Evolutionary conservation across 1,284 basidiomycete genomes (phyloP).

Genomic region (Malassezia psittaci): DNA sequence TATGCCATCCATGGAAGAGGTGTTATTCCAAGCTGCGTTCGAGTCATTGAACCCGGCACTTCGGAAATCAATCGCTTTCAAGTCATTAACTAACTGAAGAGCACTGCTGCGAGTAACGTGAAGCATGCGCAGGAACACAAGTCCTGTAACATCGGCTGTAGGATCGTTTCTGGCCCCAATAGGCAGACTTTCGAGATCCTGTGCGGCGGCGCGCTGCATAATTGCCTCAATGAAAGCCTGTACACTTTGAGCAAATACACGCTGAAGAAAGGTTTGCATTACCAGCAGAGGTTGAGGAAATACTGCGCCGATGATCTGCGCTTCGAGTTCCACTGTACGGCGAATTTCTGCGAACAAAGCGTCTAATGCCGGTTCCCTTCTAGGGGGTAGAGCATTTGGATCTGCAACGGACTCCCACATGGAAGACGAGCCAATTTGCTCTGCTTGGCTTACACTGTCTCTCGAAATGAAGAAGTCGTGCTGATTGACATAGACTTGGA

Average conservation of each 20-base stretch:
- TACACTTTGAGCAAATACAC: slow-evolving; percentile 87
- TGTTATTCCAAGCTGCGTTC: background rate
- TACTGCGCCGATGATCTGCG: slow-evolving; percentile 95
- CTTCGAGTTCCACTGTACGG: slow-evolving; percentile 82
- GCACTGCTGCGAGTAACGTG: slow-evolving; percentile 76
- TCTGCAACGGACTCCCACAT: slow-evolving; percentile 61
- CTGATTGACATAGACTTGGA: slow-evolving; percentile 98
- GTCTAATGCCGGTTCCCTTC: slow-evolving; percentile 65
- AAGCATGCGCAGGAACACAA: slow-evolving; percentile 82
- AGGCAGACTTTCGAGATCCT: background rate
- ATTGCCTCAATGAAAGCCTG: slow-evolving; percentile 44
- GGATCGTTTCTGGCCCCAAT: background rate
- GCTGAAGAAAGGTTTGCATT: slow-evolving; percentile 95
- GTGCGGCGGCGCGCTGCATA: slow-evolving; percentile 31
- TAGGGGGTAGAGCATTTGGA: slow-evolving; percentile 68
- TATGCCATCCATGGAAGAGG: slow-evolving; percentile 9
- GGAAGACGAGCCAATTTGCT: slow-evolving; percentile 55
- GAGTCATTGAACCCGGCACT: slow-evolving; percentile 32
- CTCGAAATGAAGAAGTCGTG: slow-evolving; percentile 59
- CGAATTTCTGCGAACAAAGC: slow-evolving; percentile 80
- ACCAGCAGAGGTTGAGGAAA: slow-evolving; percentile 95
- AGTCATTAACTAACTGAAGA: slow-evolving; percentile 72
- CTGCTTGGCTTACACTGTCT: slow-evolving; percentile 61
- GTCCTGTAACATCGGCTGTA: slow-evolving; percentile 23
- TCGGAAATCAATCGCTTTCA: slow-evolving; percentile 77